Evolutionary conservation across 2,329 filamentous ascomycete species (phyloP).

Genomic region (Hypoxylon sp.): DNA sequence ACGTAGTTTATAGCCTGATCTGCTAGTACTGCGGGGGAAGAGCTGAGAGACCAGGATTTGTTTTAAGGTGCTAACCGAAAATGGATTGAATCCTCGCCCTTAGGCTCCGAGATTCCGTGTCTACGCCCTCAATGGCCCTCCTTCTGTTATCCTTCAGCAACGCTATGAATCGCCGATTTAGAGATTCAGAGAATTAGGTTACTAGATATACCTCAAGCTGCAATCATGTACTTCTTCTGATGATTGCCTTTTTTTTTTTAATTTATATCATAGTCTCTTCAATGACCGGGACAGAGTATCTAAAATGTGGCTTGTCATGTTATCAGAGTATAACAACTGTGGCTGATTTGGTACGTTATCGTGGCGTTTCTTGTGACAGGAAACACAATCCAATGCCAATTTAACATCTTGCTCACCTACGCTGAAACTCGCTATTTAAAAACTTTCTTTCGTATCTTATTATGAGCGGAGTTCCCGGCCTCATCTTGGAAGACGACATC

Average conservation of each 20-base stretch:
- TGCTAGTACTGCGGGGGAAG: too few species aligned
- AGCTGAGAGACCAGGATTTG: neutral
- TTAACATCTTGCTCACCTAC: slow-evolving; percentile 13
- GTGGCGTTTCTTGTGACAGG: slow-evolving; percentile 19
- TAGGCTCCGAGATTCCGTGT: neutral
- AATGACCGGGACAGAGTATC: slow-evolving; percentile 1
- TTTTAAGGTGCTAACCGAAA: neutral
- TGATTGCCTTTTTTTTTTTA: too few species aligned
- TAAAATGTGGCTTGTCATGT: slow-evolving; percentile 31
- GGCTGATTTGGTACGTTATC: slow-evolving; percentile 28
- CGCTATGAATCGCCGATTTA: neutral
- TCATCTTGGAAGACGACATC: slow-evolving; percentile 8
- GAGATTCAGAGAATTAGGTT: neutral
- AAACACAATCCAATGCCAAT: slow-evolving; percentile 21
- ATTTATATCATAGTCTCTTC: too few species aligned
- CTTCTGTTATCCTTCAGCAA: neutral
- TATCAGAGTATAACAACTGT: slow-evolving; percentile 10
- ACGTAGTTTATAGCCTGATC: neutral
- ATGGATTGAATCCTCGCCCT: neutral
- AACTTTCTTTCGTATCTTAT: neutral
- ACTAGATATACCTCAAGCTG: neutral
- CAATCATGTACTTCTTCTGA: neutral
- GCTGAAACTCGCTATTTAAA: neutral
- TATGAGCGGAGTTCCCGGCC: neutral
- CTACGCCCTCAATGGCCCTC: too few species aligned